Conservation (phyloP, 441 rosid species). For the Cnidoscolus chayamansa region DNA sequence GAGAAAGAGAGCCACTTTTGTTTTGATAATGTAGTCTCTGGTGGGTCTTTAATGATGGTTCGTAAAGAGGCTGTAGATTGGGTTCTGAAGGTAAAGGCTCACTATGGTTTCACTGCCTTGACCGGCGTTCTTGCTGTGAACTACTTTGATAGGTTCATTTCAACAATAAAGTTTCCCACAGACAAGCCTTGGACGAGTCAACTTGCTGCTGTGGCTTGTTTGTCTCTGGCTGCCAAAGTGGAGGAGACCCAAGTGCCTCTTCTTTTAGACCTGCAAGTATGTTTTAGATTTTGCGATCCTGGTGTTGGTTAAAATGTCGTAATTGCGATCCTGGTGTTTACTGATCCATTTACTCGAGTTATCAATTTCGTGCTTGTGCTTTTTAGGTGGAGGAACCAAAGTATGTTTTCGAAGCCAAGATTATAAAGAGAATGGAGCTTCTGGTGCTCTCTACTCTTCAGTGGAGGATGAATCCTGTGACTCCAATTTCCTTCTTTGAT, state of each 20-base stretch:
- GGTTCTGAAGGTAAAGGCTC: slow-evolving; percentile 45
- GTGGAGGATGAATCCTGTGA: slow-evolving; percentile 85
- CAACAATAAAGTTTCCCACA: slow-evolving; percentile 31
- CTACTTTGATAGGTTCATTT: slow-evolving; percentile 60
- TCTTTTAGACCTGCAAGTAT: slow-evolving; percentile 61
- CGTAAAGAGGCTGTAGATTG: slow-evolving; percentile 56
- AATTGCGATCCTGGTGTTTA: slow-evolving; percentile 8
- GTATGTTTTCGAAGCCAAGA: slow-evolving; percentile 60
- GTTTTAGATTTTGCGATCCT: slow-evolving; percentile 18
- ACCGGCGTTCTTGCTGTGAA: slow-evolving; percentile 60
- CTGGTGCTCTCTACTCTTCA: slow-evolving; percentile 59
- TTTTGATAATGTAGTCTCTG: slow-evolving; percentile 24
- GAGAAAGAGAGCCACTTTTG: slow-evolving; percentile 35
- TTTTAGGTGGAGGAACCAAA: slow-evolving; percentile 56
- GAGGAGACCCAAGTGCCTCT: slow-evolving; percentile 70
- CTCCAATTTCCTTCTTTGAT: slow-evolving; percentile 62
- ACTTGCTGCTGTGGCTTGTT: slow-evolving; percentile 63
- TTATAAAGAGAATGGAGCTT: slow-evolving; percentile 70
- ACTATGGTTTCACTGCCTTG: slow-evolving; percentile 49
- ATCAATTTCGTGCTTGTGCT: background rate
- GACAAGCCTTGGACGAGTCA: slow-evolving; percentile 71
- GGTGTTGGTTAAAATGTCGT: slow-evolving; percentile 36
- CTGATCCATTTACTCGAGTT: slow-evolving; percentile 16
- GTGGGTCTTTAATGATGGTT: slow-evolving; percentile 27
- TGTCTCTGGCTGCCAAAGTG: slow-evolving; percentile 67